A percentile compares a stretch with the other conserved stretches of the same genome.
Conservation (phyloP, 768 basidiomycete genomes). For the Xanthoconium purpureum region DNA sequence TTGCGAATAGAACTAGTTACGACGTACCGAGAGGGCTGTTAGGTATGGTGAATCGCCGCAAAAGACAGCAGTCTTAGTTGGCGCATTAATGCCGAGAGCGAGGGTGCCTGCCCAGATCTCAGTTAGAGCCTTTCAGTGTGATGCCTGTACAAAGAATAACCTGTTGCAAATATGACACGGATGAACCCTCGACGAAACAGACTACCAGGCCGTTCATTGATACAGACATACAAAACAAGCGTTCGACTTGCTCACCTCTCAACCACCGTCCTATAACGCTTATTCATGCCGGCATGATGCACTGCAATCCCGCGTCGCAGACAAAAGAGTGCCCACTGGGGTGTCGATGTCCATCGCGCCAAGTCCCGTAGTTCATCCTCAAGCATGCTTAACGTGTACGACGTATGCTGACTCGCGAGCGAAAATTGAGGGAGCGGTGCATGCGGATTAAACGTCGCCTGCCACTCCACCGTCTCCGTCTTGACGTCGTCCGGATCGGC, state of each 20-base stretch:
- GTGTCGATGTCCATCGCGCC: conserved; percentile 30
- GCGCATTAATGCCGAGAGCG: conserved; percentile 74
- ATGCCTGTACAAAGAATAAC: conserved; percentile 25
- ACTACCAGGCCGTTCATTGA: conserved; percentile 1
- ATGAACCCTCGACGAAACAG: conserved; percentile 62
- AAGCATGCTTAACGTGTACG: conserved; percentile 48
- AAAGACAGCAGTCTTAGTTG: conserved; percentile 63
- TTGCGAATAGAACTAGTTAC: not conserved
- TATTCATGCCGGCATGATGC: conserved; percentile 71
- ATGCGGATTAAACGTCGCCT: conserved; percentile 53
- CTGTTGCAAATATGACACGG: conserved; percentile 65
- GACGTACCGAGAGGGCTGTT: conserved; percentile 55
- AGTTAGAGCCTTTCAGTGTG: not conserved
- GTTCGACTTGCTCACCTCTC: conserved; percentile 45
- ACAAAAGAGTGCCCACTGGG: conserved; percentile 45
- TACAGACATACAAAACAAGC: not conserved
- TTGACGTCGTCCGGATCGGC: conserved; percentile 27
- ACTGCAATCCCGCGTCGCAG: conserved; percentile 62
- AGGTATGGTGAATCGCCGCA: conserved; percentile 59
- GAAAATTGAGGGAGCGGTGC: conserved; percentile 60
- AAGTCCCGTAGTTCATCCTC: conserved; percentile 45
- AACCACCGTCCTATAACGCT: conserved; percentile 52
- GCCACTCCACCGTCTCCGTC: conserved; percentile 39
- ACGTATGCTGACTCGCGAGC: conserved; percentile 44
- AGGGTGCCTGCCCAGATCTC: conserved; percentile 47